Evolutionary conservation across 2,329 filamentous ascomycete species (phyloP), one percentile per base, ranked within the genome.

Genomic region (Berkeleyomyces basicola): DNA sequence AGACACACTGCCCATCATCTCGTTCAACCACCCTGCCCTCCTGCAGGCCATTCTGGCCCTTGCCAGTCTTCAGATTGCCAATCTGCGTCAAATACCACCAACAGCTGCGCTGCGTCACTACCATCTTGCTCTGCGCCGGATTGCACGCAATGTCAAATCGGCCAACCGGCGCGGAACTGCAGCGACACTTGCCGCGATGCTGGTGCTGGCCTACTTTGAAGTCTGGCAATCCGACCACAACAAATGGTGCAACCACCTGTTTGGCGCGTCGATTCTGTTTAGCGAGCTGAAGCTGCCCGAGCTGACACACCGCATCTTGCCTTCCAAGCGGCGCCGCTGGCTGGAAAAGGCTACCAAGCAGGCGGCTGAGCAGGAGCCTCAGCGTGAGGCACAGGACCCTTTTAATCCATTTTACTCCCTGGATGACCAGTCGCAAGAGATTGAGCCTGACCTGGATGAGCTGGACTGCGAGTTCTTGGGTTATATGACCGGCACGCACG

Each of bases 161-260:
- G 77, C 83, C 0, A 79, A 78, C 55, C 83, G 84, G 68, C 83
- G 90, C 61, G 83, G 85, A 7, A 84, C 90, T 63, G 82, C 89
- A 7, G 84, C 88, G 1, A 96, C 90, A 0, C 76, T 97, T n/a
- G 92, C 91, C 6, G 90, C 91, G 1, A 90, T 89, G 0, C 77
- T 96, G 43, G 76, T 97, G 6, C 79, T 99, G 6, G 89, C 85
- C 0, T 97, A 90, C 71, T 97, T 95, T 69, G 93, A 97, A 71
- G 88, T 96, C 16, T 93, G 92, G 85, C 87, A 87, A 43, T 92
- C 90, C 31, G 92, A 99, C 67, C 92, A 97, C 69, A 84, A 87
- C 62, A 96, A 96, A 71, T 99, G 93, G 93, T 93, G 88, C 69
- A 92, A 88, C 66, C 93, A 97, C 73, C 77, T 97, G 44, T 83